phyloP scores from a whole-genome alignment of 305 asterid genomes.

The Fraxinus sp. region DNA sequence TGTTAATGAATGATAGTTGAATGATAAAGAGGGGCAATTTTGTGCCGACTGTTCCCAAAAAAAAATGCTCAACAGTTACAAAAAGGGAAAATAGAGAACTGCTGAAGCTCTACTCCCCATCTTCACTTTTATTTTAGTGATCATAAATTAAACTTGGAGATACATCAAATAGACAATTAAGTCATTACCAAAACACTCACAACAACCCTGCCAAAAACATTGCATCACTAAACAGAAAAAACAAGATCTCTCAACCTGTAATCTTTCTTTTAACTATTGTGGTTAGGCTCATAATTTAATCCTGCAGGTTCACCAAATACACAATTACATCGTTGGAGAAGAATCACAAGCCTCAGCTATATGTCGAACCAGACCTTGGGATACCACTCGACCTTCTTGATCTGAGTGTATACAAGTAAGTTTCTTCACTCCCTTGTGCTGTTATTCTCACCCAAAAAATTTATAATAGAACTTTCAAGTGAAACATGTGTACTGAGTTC shows the following conservation, averaged over 20 bases:
- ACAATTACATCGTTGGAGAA: constrained; percentile 86
- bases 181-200: neutral
- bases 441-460: neutral
- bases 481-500: constrained; percentile 1
- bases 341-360: constrained; percentile 85
- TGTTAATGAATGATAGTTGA: neutral
- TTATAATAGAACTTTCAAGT: neutral
- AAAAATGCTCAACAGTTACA: neutral
- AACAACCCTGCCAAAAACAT: neutral
- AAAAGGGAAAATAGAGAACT: neutral
- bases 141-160: constrained; percentile 19
- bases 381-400: constrained; percentile 98
- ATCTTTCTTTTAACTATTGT: neutral
- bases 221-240: neutral
- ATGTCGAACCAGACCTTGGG: constrained; percentile 98
- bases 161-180: neutral
- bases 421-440: constrained; percentile 14
- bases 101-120: neutral
- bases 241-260: neutral
- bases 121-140: neutral
- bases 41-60: neutral
- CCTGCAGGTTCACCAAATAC: constrained; percentile 86
- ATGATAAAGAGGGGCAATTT: neutral
- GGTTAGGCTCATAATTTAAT: neutral
- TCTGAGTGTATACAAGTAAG: constrained; percentile 90